Evolutionary conservation across 805 yeast species (phyloP), one percentile per base, ranked within the genome.

Genomic region (Kuraishia piskuri): DNA sequence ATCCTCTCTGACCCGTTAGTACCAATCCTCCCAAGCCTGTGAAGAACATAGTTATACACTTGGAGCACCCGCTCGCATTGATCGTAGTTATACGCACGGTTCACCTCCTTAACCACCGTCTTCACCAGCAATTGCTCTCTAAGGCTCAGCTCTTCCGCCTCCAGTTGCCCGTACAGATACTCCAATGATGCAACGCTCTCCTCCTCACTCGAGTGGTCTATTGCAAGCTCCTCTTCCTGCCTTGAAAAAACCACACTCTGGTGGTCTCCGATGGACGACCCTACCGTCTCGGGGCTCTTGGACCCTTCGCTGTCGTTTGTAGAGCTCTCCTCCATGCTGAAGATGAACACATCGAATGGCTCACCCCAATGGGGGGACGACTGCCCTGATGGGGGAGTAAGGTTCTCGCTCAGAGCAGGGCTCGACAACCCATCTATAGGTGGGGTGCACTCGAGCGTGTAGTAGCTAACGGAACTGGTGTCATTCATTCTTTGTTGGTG

Each of bases 91-190:
- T 52, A 20, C 19, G 48, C 22, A 24, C 31, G 46, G 22, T 52
- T 52, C 55, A 54, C 46, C 25, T 56, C 55, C 17, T 46, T 54
- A 10, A 50, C 48, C 10, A 51, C 52, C 6, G 52, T 52, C 45
- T 54, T 54, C 44, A 56, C 54, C 47, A 56, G 36, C 20, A 50
- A 20, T 10, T 46, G 52, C 37, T 53, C 56, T 19, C 50, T 53
- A 14, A 48, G 47, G 17, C 56, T 51, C 26, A 55, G 49, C 6
- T 54, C 54, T 6, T 21, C 23, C 22, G 37, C 40, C 17, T 31
- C 22, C 5, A 55, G 31, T 22, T 55, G 55, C 4, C 53, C 51
- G 20, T 55, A 55, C 17, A 55, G 46, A 37, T 53, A 53, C 8
- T 55, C 52, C 24, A 55, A 37, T 1, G 56, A 52, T 21, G 19